Evolutionary conservation across 495 filamentous ascomycete genomes (phyloP).

Genomic region (Trypethelium eluteriae): DNA sequence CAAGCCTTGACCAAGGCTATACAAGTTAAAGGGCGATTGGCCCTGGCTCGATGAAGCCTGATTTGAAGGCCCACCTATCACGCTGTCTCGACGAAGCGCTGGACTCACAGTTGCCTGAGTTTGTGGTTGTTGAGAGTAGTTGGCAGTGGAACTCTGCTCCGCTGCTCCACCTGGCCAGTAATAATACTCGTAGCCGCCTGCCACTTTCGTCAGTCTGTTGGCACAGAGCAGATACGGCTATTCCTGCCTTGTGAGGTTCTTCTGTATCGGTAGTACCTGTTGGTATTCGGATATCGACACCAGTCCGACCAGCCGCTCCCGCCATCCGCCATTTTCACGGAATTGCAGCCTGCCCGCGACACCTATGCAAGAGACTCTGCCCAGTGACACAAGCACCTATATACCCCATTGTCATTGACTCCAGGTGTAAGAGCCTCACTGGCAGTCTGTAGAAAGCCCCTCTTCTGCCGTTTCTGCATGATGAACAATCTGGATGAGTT

Average conservation of each 20-base stretch:
- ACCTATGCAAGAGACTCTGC: neutral
- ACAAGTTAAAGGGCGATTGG: neutral
- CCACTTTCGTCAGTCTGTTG: neutral
- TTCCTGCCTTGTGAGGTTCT: neutral
- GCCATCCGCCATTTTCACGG: neutral
- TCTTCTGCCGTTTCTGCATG: conserved; percentile 2
- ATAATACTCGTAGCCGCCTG: neutral
- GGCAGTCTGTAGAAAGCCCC: neutral
- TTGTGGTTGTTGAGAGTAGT: neutral
- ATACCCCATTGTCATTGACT: neutral
- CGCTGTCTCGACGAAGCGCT: conserved; percentile 1
- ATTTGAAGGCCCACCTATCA: neutral
- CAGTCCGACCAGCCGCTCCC: neutral
- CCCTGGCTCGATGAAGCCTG: neutral
- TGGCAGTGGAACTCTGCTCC: neutral
- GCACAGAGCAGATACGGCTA: no score
- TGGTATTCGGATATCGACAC: neutral
- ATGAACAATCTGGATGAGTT: neutral
- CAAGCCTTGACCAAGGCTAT: neutral
- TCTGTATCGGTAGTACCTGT: neutral
- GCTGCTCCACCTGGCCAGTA: neutral
- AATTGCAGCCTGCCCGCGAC: neutral
- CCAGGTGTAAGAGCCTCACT: conserved; percentile 8
- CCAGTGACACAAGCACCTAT: neutral
- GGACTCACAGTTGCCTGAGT: neutral